Evolutionary conservation across 345 rosid species (phyloP).

Genomic region (Bruguiera sexangula): DNA sequence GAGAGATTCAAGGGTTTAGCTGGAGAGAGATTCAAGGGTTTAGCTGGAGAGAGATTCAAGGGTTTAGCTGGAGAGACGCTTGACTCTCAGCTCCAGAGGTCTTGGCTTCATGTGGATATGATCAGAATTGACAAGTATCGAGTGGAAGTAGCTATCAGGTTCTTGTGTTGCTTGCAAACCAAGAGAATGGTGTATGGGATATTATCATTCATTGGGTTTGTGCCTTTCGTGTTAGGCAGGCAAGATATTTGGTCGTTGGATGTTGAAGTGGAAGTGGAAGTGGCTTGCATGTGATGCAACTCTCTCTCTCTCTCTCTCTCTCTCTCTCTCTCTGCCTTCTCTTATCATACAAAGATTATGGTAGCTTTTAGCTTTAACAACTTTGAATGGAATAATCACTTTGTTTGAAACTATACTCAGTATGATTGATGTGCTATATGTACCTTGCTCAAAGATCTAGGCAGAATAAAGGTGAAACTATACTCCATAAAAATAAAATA

Average conservation of each 20-base stretch:
- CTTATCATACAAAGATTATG: conserved; percentile 25
- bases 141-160: conserved; percentile 8
- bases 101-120: conserved; percentile 2
- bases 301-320: conserved; percentile 21
- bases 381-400: conserved; percentile 43
- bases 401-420: conserved; percentile 15
- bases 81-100: background rate
- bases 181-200: conserved; percentile 11
- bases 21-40: background rate
- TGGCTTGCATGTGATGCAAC: conserved; percentile 62
- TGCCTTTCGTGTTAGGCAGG: conserved; percentile 76
- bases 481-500: conserved; percentile 17
- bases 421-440: conserved; percentile 6
- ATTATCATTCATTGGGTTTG: conserved; percentile 30
- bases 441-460: conserved; percentile 13
- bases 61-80: background rate
- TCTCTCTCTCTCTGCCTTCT: conserved; percentile 4
- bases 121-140: background rate
- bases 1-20: background rate
- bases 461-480: background rate
- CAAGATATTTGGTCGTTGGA: conserved; percentile 37
- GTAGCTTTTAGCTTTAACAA: conserved; percentile 31
- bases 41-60: background rate
- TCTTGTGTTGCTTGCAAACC: conserved; percentile 5
- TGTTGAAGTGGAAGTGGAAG: conserved; percentile 52